phyloP scores from a whole-genome alignment of 257 asterid genomes.

The Plectranthus barbatus region DNA sequence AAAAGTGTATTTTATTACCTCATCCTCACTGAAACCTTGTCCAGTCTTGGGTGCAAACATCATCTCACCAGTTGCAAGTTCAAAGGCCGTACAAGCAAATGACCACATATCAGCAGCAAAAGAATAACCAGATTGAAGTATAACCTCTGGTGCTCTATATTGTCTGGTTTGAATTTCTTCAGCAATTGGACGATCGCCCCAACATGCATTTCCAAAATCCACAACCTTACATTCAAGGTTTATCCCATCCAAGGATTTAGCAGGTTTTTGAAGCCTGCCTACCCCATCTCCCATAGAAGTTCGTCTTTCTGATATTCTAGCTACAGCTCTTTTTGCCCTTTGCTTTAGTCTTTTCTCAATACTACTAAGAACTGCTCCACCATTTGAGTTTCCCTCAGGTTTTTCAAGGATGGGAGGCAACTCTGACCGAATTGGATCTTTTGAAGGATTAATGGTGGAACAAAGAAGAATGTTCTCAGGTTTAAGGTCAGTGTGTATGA shows the following conservation, averaged over 20 bases:
- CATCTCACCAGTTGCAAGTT: constrained; percentile 99
- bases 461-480: constrained; percentile 86
- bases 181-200: constrained; percentile 77
- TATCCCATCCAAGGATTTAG: constrained; percentile 70
- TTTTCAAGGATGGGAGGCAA: constrained; percentile 68
- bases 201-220: constrained; percentile 97
- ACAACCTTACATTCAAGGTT: constrained; percentile 84
- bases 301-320: constrained; percentile 72
- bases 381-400: constrained; percentile 72
- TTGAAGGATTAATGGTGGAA: constrained; percentile 76
- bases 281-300: constrained; percentile 46
- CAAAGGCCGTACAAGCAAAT: constrained; percentile 89
- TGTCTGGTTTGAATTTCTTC: constrained; percentile 97
- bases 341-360: constrained; percentile 87
- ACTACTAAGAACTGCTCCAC: constrained; percentile 43
- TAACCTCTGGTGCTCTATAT: constrained; percentile 96
- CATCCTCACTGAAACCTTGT: constrained; percentile 89
- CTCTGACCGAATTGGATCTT: constrained; percentile 78
- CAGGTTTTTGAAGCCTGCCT: constrained; percentile 47
- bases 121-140: constrained; percentile 82
- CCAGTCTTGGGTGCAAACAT: constrained; percentile 89
- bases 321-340: constrained; percentile 94
- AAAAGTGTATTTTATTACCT: constrained; percentile 39
- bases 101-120: constrained; percentile 96
- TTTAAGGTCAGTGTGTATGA: constrained; percentile 89